Base-by-base conservation (phyloP, 2,329 filamentous ascomycete species). In the Paraconiothyrium brasiliense region DNA sequence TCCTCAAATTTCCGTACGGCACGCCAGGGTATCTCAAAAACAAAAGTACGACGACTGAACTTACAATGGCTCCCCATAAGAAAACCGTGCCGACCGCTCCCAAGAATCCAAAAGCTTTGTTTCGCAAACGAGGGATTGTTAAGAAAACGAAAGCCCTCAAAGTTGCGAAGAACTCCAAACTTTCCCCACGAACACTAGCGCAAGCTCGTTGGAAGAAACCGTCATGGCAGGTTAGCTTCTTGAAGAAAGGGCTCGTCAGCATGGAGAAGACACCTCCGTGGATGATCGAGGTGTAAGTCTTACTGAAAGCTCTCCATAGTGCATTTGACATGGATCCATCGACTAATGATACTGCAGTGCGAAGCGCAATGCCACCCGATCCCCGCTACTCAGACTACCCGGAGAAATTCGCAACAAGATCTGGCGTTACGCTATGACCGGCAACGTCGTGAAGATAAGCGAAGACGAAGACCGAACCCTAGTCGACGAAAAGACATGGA, bases 311-410 rank as follows among this genome's bases (percentile, higher is more conserved):
- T 41, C 35, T 14, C 30, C n/a, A 7, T 24, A 20, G 16, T 4
- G 20, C 20, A 16, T 41, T 3, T 3, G 14, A 41, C 16, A 1
- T 1, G 1, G n/a, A n/a, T 4, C 2, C 20, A 3, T 41, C 8
- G 24, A 43, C 51, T 56, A 9, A 56, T 24, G 13, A 4, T 6
- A 24, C 13, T 1, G 24, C 30, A 57, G 54, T 20, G 30, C 20
- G 27, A 24, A 48, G 54, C 54, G 46, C 46, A 63, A 63, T 24
- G 34, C 54, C 13, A 57, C 22, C 2, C 2, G 58, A 16, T 52
- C 63, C 2, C 61, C 44, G 5, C 52, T 64, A 1, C 57, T 65
- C 0, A 57, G 55, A 14, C 58, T 67, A 8, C 60, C 66, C 1
- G 35, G 57, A 0, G 66, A 68, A 30, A 16, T 64, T 7, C 54